phyloP scores from a whole-genome alignment of 768 basidiomycete genomes.

The Boletus rubroflammeus region DNA sequence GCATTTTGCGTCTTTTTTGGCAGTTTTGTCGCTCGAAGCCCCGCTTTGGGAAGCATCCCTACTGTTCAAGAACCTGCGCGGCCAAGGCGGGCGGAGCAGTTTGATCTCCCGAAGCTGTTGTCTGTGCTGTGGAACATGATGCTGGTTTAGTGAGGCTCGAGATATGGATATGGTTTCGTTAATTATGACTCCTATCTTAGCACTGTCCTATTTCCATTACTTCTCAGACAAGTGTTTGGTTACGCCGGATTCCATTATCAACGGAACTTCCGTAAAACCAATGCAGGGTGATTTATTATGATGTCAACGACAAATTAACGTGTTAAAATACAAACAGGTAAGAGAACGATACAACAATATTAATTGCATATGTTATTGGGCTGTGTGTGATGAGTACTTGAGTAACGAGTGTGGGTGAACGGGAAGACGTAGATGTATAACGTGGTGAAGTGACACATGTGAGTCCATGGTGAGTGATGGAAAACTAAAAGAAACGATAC shows the following conservation, averaged over 20 bases:
- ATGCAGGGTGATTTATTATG: background rate
- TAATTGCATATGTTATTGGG: background rate
- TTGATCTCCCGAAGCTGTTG: slow-evolving; percentile 1
- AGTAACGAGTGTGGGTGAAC: background rate
- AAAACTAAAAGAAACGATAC: background rate
- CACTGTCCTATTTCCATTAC: slow-evolving; percentile 4
- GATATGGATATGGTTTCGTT: background rate
- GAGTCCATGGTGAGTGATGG: background rate
- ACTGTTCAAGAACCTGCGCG: slow-evolving; percentile 33
- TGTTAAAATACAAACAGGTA: background rate
- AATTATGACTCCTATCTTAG: slow-evolving; percentile 25
- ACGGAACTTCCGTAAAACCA: background rate
- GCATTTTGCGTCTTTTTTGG: background rate
- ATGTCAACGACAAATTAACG: background rate
- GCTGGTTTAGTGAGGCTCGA: background rate
- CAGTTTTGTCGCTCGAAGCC: slow-evolving; percentile 31
- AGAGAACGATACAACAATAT: background rate
- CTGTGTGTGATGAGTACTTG: background rate
- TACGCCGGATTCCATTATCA: background rate
- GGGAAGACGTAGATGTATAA: background rate
- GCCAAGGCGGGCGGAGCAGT: slow-evolving; percentile 18
- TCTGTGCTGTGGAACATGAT: background rate
- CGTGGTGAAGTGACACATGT: background rate
- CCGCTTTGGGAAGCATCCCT: slow-evolving; percentile 33
- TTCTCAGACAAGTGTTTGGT: background rate